Evolutionary conservation across 2,329 filamentous ascomycete species (phyloP), one percentile per base, ranked within the genome.

Genomic region (Cladosporium sp.): DNA sequence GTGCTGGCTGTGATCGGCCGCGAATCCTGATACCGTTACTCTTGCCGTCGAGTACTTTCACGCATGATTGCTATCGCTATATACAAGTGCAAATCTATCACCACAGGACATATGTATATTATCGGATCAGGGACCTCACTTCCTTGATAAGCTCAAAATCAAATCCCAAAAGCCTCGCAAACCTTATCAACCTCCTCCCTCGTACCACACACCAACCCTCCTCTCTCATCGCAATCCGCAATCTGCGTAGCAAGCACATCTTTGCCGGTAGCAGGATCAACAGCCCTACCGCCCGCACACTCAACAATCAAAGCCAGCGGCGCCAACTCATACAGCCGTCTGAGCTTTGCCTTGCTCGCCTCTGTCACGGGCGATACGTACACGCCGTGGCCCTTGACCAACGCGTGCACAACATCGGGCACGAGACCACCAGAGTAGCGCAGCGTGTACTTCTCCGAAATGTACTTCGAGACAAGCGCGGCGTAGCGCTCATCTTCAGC

Each of bases 361-460:
- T 61, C 65, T 1, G 81, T 81, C 4, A 84, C 82, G 0, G 84
- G 84, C 1, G 78, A 83, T 1, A 85, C 65, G 63, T 86, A 87
- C 0, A 87, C 67, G 1, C 84, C 84, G 55, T 86, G 83, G 0
- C 83, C 82, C 68, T 86, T 86, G 59, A 81, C 78, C 7, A 87
- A 70, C 3, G 79, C 77, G 58, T 86, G 84, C 12, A 81, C 78
- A 0, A 86, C 71, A 56, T 87, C 84, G 0, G 84, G 84, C 3
- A 87, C 83, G 3, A 87, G 68, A 0, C 84, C 84, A 0, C 84
- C 84, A 17, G 77, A 78, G 63, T 86, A 87, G 2, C 84, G 74
- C 36, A 87, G 72, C 1, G 83, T 85, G 66, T 85, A 86, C 63
- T 76, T 77, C 39, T 78, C 67, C n/a, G 60, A 47, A 7, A 86